phyloP scores from a whole-genome alignment of 2,329 filamentous ascomycete species.

The Nemania abortiva region DNA sequence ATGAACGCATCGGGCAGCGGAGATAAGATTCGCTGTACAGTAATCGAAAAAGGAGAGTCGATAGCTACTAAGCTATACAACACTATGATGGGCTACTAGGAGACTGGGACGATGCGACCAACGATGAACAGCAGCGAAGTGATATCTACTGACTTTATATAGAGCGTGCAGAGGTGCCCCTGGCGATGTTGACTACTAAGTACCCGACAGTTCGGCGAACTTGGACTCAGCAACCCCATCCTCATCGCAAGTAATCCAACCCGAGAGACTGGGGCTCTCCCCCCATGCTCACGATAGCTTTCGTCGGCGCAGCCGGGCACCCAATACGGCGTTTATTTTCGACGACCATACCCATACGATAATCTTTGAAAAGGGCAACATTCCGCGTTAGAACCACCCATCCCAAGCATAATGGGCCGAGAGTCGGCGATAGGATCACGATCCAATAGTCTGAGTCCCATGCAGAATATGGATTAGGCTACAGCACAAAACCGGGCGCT shows the following conservation, averaged over 20 bases:
- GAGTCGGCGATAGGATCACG: neutral
- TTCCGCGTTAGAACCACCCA: conserved; percentile 11
- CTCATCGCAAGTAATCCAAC: neutral
- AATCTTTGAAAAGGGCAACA: conserved; percentile 1
- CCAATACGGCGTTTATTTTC: conserved; percentile 2
- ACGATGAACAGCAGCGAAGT: neutral
- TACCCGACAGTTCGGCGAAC: neutral
- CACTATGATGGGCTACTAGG: neutral
- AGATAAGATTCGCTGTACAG: neutral
- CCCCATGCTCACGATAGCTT: conserved; percentile 21
- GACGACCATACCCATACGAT: neutral
- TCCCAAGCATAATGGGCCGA: conserved; percentile 1
- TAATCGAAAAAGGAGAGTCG: neutral
- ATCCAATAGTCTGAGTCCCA: conserved; percentile 15
- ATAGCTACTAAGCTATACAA: conserved; percentile 6
- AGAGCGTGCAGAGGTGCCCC: neutral
- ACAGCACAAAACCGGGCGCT: conserved; percentile 6
- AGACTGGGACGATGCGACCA: neutral
- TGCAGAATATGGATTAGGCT: conserved; percentile 17
- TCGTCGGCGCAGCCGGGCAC: conserved; percentile 14
- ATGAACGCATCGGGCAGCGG: conserved; percentile 27
- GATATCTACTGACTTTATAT: conserved; percentile 28
- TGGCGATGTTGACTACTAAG: neutral
- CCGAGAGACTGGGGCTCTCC: neutral
- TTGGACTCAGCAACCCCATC: neutral